Percentiles rank a stretch among this genome's conserved stretches.
These are phyloP conservation scores for Pythium grandisporangium DNA, from an alignment of 352 stramenopile species.

Conservation along the genomic window DNA sequence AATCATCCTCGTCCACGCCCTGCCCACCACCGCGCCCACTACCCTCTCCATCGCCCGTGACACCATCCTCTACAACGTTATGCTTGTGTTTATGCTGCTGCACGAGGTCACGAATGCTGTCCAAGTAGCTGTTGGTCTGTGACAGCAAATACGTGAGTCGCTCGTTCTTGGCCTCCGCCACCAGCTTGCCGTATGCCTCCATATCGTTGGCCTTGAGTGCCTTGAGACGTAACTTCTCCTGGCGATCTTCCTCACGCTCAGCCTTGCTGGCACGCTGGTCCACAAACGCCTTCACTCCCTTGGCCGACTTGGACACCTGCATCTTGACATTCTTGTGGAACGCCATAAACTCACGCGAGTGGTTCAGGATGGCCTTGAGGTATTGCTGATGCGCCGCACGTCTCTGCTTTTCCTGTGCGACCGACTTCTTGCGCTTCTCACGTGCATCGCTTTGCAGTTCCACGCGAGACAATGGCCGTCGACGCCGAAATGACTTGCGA, in stretches of 20 bases:
- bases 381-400: constrained; percentile 71
- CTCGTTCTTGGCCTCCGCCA: constrained; percentile 97
- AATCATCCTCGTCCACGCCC: constrained; percentile 53
- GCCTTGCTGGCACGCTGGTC: constrained; percentile 69
- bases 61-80: constrained; percentile 17
- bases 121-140: constrained; percentile 95
- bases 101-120: constrained; percentile 92
- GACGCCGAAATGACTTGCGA: constrained; percentile 66
- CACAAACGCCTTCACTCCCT: constrained; percentile 65
- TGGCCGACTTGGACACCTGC: constrained; percentile 55
- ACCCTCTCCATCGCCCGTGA: constrained; percentile 20
- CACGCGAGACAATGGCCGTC: constrained; percentile 44
- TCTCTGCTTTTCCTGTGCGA: constrained; percentile 77
- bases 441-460: constrained; percentile 64
- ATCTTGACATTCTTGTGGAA: constrained; percentile 82
- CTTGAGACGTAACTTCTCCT: constrained; percentile 85
- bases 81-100: constrained; percentile 84
- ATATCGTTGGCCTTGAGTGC: constrained; percentile 95
- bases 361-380: constrained; percentile 71
- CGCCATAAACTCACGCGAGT: constrained; percentile 80
- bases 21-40: constrained; percentile 21
- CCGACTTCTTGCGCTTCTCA: constrained; percentile 73
- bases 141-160: constrained; percentile 94
- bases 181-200: constrained; percentile 94
- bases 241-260: constrained; percentile 79